Conservation (phyloP, 805 yeast genomes). For the Nakazawaea laoshanensis region DNA sequence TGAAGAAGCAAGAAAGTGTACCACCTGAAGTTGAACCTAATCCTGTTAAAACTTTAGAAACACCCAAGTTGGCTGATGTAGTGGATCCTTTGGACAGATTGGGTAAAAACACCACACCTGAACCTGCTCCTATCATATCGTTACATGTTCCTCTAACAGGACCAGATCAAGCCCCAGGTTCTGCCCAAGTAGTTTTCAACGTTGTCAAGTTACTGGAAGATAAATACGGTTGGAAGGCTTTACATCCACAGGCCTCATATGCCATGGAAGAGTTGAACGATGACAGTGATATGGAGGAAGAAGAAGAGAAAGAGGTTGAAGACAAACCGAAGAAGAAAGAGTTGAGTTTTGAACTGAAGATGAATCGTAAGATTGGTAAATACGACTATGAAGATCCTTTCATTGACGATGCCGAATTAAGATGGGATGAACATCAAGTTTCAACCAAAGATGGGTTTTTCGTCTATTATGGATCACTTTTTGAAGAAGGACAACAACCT, state of each 20-base stretch:
- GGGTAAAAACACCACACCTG: conserved; percentile 4
- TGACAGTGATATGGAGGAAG: conserved; percentile 39
- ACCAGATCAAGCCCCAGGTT: conserved; percentile 45
- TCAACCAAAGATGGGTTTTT: conserved; percentile 93
- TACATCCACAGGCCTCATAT: conserved; percentile 60
- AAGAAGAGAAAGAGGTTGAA: conserved; percentile 25
- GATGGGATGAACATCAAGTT: conserved; percentile 90
- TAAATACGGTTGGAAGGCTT: conserved; percentile 69
- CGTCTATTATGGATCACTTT: conserved; percentile 87
- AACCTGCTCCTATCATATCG: conserved; percentile 42
- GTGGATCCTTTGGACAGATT: conserved; percentile 11
- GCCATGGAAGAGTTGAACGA: conserved; percentile 46
- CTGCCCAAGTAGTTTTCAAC: conserved; percentile 59
- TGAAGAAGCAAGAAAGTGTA: conserved; percentile 2
- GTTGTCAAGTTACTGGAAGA: conserved; percentile 71
- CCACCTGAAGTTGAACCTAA: conserved; percentile 1
- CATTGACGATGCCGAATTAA: conserved; percentile 88
- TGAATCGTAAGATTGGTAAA: conserved; percentile 73
- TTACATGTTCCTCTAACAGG: conserved; percentile 43
- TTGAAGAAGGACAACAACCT: conserved; percentile 47
- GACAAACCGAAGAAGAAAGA: conserved; percentile 32
- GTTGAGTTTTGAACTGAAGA: conserved; percentile 10
- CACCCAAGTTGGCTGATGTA: conserved; percentile 6
- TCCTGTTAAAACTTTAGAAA: conserved; percentile 2
- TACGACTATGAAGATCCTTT: conserved; percentile 93